phyloP scores from a whole-genome alignment of 306 rosid species.

The Acacia crassicarpa region DNA sequence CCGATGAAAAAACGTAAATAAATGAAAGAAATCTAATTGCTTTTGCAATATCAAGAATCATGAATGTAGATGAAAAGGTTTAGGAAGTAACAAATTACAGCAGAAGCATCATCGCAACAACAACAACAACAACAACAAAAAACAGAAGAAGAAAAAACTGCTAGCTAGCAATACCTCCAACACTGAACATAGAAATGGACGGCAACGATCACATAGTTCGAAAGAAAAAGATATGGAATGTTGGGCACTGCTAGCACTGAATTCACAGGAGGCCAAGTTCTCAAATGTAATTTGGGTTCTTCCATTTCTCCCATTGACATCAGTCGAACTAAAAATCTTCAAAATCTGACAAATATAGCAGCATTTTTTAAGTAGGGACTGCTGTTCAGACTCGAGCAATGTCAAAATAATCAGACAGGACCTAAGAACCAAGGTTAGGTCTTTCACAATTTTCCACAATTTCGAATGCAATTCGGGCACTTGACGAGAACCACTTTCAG shows the following conservation, averaged over 20 bases:
- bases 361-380: conserved; percentile 38
- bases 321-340: conserved; percentile 35
- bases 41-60: neutral
- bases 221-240: conserved; percentile 21
- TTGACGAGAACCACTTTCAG: conserved; percentile 10
- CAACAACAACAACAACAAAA: too few species aligned
- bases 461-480: conserved; percentile 22
- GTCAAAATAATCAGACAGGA: conserved; percentile 57
- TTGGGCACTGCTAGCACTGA: conserved; percentile 10
- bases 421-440: conserved; percentile 55
- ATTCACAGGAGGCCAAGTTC: conserved; percentile 42
- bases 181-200: conserved; percentile 56
- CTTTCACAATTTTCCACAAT: conserved; percentile 41
- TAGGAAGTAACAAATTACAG: neutral
- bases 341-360: conserved; percentile 41
- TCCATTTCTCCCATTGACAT: conserved; percentile 29
- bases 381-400: conserved; percentile 37
- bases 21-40: neutral
- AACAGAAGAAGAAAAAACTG: neutral
- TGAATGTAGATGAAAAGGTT: neutral
- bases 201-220: conserved; percentile 46
- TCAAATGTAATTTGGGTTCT: conserved; percentile 28
- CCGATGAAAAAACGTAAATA: neutral
- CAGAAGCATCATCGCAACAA: neutral
- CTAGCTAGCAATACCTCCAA: conserved; percentile 56